Evolutionary conservation across 345 rosid species (phyloP).

Genomic region (Durio zibethinus): DNA sequence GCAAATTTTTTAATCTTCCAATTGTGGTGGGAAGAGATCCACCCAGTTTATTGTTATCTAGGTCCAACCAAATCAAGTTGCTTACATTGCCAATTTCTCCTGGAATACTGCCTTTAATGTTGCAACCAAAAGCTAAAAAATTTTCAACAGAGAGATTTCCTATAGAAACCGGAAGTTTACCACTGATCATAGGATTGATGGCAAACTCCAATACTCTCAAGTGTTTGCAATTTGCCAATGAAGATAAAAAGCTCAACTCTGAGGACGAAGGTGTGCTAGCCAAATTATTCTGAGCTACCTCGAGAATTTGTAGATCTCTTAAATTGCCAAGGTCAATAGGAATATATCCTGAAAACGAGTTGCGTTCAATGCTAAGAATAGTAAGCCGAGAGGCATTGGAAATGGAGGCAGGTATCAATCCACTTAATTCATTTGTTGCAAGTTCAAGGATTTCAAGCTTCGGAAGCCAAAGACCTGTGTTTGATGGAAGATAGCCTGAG

Average conservation of each 20-base stretch:
- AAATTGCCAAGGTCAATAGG: neutral
- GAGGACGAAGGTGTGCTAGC: neutral
- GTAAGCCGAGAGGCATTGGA: neutral
- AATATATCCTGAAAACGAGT: neutral
- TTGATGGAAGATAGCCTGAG: neutral
- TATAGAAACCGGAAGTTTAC: neutral
- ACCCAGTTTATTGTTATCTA: too few species aligned
- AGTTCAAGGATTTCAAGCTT: neutral
- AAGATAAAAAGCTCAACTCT: neutral
- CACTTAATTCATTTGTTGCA: neutral
- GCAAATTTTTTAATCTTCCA: neutral
- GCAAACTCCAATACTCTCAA: neutral
- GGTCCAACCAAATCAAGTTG: too few species aligned
- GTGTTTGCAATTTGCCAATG: neutral
- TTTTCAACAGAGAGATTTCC: neutral
- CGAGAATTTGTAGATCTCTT: neutral
- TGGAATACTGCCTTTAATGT: neutral
- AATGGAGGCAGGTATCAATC: neutral
- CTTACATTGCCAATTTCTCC: neutral
- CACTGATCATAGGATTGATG: neutral
- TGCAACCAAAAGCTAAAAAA: neutral
- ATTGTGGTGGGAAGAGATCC: conserved; percentile 15
- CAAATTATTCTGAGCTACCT: neutral
- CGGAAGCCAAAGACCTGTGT: neutral
- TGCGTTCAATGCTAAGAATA: fast-evolving